Evolutionary conservation across 2,329 filamentous ascomycete species (phyloP).

Genomic region (Colletotrichum sp.): DNA sequence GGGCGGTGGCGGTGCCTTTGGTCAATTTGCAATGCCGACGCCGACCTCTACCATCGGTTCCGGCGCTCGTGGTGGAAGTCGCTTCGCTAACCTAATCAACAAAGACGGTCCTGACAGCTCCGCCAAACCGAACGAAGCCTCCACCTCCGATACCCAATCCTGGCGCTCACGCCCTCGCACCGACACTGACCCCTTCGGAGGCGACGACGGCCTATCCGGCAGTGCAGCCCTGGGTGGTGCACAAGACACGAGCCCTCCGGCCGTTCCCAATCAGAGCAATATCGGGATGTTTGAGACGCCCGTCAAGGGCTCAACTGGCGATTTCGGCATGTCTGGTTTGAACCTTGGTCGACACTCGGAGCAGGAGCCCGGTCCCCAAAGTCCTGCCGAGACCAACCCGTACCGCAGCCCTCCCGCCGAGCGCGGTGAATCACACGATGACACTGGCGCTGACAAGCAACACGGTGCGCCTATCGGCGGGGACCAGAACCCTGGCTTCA

Average conservation of each 20-base stretch:
- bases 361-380: slow-evolving; percentile 74
- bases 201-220: slow-evolving; percentile 69
- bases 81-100: slow-evolving; percentile 83
- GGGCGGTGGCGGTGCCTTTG: slow-evolving; percentile 68
- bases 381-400: slow-evolving; percentile 94
- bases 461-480: slow-evolving; percentile 57
- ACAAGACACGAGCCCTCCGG: slow-evolving; percentile 67
- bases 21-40: slow-evolving; percentile 78
- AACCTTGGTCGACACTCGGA: slow-evolving; percentile 63
- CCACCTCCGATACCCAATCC: slow-evolving; percentile 42
- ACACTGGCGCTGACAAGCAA: slow-evolving; percentile 51
- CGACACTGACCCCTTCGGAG: slow-evolving; percentile 79
- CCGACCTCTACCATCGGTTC: slow-evolving; percentile 59
- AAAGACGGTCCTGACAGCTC: slow-evolving; percentile 76
- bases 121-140: slow-evolving; percentile 52
- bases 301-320: slow-evolving; percentile 57
- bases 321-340: slow-evolving; percentile 68
- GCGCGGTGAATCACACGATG: slow-evolving; percentile 67
- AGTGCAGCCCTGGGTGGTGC: slow-evolving; percentile 78
- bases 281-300: slow-evolving; percentile 57
- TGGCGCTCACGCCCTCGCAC: slow-evolving; percentile 69
- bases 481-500: slow-evolving; percentile 56
- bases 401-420: slow-evolving; percentile 90
- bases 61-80: slow-evolving; percentile 77
- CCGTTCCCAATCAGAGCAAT: slow-evolving; percentile 37